Evolutionary conservation across 2,329 filamentous ascomycete species (phyloP), one percentile per base, ranked within the genome.

Genomic region (Nannizziopsis barbatae): DNA sequence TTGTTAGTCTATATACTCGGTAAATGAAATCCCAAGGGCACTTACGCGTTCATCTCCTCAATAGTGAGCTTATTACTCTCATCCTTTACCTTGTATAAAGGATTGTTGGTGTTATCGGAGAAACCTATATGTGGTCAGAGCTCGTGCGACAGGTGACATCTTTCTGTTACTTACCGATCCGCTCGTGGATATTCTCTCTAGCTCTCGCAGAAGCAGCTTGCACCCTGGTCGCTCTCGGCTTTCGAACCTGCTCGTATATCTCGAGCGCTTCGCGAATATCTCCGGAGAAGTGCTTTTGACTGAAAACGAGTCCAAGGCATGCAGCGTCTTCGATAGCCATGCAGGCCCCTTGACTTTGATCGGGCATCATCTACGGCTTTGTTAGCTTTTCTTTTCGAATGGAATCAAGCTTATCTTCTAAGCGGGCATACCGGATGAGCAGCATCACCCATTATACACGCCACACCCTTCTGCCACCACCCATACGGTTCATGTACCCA

Each of bases 271-370:
- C 65, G 0, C 55, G 57, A 12, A 80, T 58, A 50, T 77, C 65
- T 2, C 74, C 74, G 5, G 56, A 68, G 55, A 71, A 75, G 52
- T 72, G 65, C 0, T 63, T 55, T 45, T 64, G 63, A 60, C 65
- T 72, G 58, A 84, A 83, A 0, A 83, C 50, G 12, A 83, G 76
- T 0, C 80, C 80, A 0, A 84, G 60, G 0, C 77, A 77, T 0
- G 76, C 80, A 0, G 78, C 77, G 51, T 83, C 80, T 59, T 83
- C 80, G 39, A 83, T 81, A 0, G 80, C 79, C 77, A 80, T 81
- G 55, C 79, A 81, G 0, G 80, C 80, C 3, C 81, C 81, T 60
- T 85, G 81, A 49, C 76, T 80, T 59, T 84, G 81, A 57, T 84
- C 74, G 1, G 80, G 79, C 75, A 83, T 77, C 77, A 81, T 81